Conservation (phyloP, 306 rosid species). For the Fagus crenata region DNA sequence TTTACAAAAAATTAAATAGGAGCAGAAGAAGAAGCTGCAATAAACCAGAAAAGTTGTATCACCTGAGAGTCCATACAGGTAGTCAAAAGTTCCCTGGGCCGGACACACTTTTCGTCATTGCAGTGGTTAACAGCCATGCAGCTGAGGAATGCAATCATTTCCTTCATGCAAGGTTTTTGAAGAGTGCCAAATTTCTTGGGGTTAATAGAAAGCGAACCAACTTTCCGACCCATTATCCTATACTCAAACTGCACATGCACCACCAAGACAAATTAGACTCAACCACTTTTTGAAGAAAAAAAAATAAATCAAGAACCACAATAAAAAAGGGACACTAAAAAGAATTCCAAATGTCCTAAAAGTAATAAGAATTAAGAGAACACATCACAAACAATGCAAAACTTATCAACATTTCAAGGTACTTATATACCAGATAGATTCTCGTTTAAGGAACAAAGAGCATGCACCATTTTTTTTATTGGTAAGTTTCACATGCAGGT, state of each 20-base stretch:
- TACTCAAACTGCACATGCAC: slow-evolving; percentile 20
- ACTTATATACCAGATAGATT: not conserved
- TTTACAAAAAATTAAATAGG: too few species aligned
- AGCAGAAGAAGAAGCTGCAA: slow-evolving; percentile 16
- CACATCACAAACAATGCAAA: not conserved
- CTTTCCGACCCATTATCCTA: slow-evolving; percentile 79
- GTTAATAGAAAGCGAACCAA: slow-evolving; percentile 60
- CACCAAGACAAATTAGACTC: not conserved
- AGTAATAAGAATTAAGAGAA: not conserved
- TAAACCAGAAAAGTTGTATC: slow-evolving; percentile 20
- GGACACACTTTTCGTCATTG: slow-evolving; percentile 45
- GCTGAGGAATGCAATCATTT: slow-evolving; percentile 71
- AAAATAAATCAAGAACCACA: not conserved
- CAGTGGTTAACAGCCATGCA: slow-evolving; percentile 58
- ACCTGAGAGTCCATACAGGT: slow-evolving; percentile 83
- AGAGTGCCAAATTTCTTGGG: slow-evolving; percentile 71
- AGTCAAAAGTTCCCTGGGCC: slow-evolving; percentile 58
- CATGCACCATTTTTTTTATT: not conserved
- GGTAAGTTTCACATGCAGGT: too few species aligned
- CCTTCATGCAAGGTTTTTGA: slow-evolving; percentile 91
- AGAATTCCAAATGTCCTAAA: not conserved
- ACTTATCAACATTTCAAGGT: not conserved
- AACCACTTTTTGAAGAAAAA: not conserved
- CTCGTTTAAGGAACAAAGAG: not conserved
- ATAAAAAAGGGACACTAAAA: not conserved